These are phyloP conservation scores for Phytophthora boehmeriae DNA, from an alignment of 352 stramenopile species.

Conservation along the genomic window DNA sequence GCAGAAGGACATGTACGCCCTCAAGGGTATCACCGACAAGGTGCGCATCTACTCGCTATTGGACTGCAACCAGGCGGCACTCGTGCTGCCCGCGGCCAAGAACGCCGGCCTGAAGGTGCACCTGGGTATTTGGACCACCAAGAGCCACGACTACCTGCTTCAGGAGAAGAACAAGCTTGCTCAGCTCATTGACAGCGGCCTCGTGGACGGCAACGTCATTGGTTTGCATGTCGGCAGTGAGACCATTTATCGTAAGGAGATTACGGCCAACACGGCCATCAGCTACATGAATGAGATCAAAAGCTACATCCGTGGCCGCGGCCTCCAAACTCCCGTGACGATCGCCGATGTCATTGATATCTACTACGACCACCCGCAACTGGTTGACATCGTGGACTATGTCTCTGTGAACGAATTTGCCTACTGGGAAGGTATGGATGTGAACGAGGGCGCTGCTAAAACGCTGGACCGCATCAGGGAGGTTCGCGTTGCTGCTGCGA, in stretches of 20 bases:
- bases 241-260: conserved; percentile 61
- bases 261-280: conserved; percentile 41
- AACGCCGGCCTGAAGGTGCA: conserved; percentile 40
- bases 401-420: conserved; percentile 72
- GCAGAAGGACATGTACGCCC: conserved; percentile 38
- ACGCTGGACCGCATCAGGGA: conserved; percentile 54
- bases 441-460: conserved; percentile 34
- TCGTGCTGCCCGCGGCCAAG: conserved; percentile 42
- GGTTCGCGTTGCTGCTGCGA: conserved; percentile 32
- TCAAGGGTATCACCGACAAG: conserved; percentile 41
- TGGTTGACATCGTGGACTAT: conserved; percentile 57
- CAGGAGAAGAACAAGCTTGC: conserved; percentile 38
- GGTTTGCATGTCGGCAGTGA: conserved; percentile 58
- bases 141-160: conserved; percentile 25
- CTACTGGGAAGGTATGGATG: conserved; percentile 51
- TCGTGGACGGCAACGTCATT: conserved; percentile 45
- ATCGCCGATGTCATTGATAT: conserved; percentile 64
- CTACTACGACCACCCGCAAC: conserved; percentile 51
- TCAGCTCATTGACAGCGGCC: conserved; percentile 27
- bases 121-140: conserved; percentile 57
- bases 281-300: conserved; percentile 46
- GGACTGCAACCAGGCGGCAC: conserved; percentile 38
- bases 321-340: conserved; percentile 48
- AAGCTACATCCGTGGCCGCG: conserved; percentile 29
- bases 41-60: conserved; percentile 62